A percentile compares a stretch with the other conserved stretches of the same genome.
phyloP scores from a whole-genome alignment of 768 basidiomycete genomes.

The Rhodotorula diobovata region DNA sequence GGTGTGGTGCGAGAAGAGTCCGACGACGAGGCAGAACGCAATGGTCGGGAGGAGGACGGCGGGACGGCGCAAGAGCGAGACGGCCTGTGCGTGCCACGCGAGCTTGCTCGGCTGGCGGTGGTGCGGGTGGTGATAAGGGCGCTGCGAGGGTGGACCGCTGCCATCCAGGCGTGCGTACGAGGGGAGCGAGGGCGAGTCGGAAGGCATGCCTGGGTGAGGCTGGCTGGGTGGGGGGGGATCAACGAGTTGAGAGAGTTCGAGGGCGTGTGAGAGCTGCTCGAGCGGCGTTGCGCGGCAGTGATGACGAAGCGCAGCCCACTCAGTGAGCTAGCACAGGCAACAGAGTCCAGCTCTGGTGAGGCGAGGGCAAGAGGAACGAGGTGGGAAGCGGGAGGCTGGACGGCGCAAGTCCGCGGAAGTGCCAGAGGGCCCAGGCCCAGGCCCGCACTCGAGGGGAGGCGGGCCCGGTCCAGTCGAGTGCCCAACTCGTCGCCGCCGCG shows the following conservation, averaged over 20 bases:
- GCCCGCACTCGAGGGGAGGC: too few relatives aligned
- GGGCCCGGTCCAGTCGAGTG: too few relatives aligned
- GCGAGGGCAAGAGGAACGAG: too few relatives aligned
- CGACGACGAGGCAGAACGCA: constrained; percentile 7
- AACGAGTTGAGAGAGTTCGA: neutral
- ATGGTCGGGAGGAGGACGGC: constrained; percentile 6
- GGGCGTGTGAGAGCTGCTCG: too few relatives aligned
- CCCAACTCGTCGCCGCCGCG: neutral
- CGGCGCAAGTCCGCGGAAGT: too few relatives aligned
- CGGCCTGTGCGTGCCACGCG: neutral
- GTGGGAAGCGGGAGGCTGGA: too few relatives aligned
- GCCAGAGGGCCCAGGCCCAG: too few relatives aligned
- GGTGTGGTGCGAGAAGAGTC: neutral
- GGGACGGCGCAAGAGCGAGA: constrained; percentile 3
- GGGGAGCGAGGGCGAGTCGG: neutral
- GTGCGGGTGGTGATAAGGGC: neutral
- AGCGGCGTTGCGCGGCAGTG: too few relatives aligned
- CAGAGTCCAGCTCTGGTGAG: too few relatives aligned
- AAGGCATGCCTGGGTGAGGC: neutral
- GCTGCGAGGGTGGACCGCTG: neutral
- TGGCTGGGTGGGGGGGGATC: neutral
- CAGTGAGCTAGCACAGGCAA: too few relatives aligned
- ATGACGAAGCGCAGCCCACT: too few relatives aligned
- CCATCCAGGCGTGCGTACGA: neutral
- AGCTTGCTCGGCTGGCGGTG: neutral